Conservation (phyloP, 2,329 filamentous ascomycete genomes). For the Epichloe uncinata region DNA sequence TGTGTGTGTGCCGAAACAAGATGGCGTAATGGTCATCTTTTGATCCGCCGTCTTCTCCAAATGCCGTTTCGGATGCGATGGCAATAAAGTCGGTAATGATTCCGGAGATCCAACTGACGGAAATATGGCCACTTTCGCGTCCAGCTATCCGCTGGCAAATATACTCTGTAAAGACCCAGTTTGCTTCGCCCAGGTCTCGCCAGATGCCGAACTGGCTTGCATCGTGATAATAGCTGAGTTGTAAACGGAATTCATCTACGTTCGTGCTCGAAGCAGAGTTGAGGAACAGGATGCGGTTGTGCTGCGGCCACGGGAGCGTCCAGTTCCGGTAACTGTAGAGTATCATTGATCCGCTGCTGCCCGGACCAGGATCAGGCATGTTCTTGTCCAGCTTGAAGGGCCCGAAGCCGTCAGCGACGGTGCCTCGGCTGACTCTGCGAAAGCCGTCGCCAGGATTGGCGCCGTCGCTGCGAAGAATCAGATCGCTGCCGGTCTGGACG, state of each 20-base stretch:
- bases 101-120: too few species aligned
- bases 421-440: slow-evolving; percentile 9
- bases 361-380: slow-evolving; percentile 8
- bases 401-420: slow-evolving; percentile 4
- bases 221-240: too few species aligned
- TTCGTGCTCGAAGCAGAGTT: neutral
- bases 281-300: neutral
- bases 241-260: rapidly evolving
- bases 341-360: slow-evolving; percentile 4
- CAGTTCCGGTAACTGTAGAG: slow-evolving; percentile 4
- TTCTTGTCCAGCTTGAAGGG: slow-evolving; percentile 7
- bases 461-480: slow-evolving; percentile 10
- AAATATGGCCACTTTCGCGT: too few species aligned
- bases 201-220: rapidly evolving
- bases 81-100: rapidly evolving
- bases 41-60: too few species aligned
- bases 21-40: too few species aligned
- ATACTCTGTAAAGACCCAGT: too few species aligned
- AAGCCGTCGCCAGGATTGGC: slow-evolving; percentile 4
- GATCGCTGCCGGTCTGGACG: slow-evolving; percentile 9
- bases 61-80: rapidly evolving
- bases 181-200: too few species aligned
- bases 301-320: rapidly evolving
- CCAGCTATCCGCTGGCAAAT: rapidly evolving
- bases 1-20: too few species aligned